phyloP scores from a whole-genome alignment of 139 green algal genomes.

The Microglena sp. region DNA sequence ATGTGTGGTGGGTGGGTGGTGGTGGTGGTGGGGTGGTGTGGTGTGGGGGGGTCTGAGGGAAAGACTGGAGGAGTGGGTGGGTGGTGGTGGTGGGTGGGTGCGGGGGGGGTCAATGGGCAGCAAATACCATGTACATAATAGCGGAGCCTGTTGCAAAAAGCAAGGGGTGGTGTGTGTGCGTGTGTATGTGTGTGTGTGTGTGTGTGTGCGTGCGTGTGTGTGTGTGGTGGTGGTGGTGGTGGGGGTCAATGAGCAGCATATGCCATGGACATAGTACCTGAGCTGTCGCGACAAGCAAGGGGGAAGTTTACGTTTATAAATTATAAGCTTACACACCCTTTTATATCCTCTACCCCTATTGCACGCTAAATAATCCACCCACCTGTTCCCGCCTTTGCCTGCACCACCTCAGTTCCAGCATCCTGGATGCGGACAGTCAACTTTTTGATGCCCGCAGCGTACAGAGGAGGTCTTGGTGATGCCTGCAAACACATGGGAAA shows the following conservation, averaged over 20 bases:
- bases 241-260: no score
- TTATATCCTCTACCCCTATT: no score
- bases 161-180: neutral
- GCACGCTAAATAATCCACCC: no score
- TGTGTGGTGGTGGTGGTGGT: no score
- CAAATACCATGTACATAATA: neutral
- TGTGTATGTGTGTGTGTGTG: neutral
- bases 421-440: constrained; percentile 79
- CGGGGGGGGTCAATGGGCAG: no score
- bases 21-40: no score
- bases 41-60: neutral
- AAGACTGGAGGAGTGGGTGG: neutral
- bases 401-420: constrained; percentile 81
- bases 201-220: neutral
- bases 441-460: neutral
- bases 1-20: no score
- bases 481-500: constrained; percentile 5
- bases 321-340: no score
- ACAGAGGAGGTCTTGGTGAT: constrained; percentile 16
- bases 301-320: no score
- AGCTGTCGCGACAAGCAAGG: no score
- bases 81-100: no score
- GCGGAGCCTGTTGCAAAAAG: neutral
- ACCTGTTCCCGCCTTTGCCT: constrained; percentile 27
- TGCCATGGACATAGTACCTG: no score